Evolutionary conservation across 2,329 filamentous ascomycete genomes (phyloP), one percentile per base, ranked within the genome.

Genomic region (Lojkania enalia): DNA sequence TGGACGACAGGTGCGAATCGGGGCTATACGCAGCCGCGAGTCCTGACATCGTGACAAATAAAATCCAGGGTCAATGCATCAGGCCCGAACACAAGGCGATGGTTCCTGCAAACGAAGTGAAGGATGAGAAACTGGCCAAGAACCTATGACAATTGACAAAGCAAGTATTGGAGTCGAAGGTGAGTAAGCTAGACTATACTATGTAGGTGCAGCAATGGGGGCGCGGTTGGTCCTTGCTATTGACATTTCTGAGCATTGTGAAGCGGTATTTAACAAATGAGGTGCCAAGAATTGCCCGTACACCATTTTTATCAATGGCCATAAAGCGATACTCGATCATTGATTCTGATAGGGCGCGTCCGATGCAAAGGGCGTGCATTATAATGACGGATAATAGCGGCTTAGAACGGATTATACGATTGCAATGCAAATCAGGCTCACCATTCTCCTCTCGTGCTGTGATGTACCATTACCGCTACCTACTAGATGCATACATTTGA

Each of bases 21-120:
- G 74, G 72, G 11, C 46, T 80, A 20, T 79, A 77, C 52, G 76
- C 76, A 3, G 70, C 74, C 1, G 76, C 76, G 3, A 73, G 69
- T 41, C 59, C 66, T 13, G 73, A 74, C 39, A 60, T 79, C 1
- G 65, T 58, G 1, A 67, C 66, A 36, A 70, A 78, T 32, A 62
- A 66, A 20, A 70, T 79, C 7, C 72, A 75, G 47, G 76, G 74
- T 1, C 55, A 63, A 44, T 80, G 79, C 48, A 65, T 79, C 39
- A 68, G 79, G 12, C 75, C 76, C 3, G 75, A 79, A 48, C 63
- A 73, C 13, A 78, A 77, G 58, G 67, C 76, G 2, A 69, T 68
- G 1, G 69, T 72, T 15, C 65, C 71, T 3, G 71, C 67, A 2
- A 70, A 63, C 6, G 68, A 77, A 49, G 74, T 71, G 1, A 61